Percentiles rank a stretch among this genome's conserved stretches.
Evolutionary conservation across 83 land plant genomes (phyloP).

Genomic region (Diphasiastrum complanatum): DNA sequence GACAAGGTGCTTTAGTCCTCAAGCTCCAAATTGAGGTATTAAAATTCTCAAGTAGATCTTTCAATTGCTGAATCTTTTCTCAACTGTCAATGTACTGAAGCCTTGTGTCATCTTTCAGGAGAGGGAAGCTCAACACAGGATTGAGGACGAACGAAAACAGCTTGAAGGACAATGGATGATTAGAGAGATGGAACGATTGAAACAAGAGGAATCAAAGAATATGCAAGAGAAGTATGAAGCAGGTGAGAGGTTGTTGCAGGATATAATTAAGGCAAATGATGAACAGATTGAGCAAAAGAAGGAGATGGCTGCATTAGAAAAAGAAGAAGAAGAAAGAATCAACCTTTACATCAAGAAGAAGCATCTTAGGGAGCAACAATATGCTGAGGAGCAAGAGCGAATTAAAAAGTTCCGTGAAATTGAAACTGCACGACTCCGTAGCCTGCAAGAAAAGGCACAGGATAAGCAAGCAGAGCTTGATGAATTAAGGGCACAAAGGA

Average conservation of each 20-base stretch:
- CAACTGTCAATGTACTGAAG: too few relatives aligned
- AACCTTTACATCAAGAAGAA: conserved; percentile 24
- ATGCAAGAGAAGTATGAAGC: conserved; percentile 19
- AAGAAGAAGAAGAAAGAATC: conserved; percentile 27
- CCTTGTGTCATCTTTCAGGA: conserved; percentile 20
- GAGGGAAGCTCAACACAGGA: conserved; percentile 23
- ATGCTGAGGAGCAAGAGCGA: conserved; percentile 26
- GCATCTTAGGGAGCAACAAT: conserved; percentile 25
- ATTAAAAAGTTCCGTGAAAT: conserved; percentile 25
- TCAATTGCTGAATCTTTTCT: too few relatives aligned
- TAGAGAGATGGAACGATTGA: conserved; percentile 17
- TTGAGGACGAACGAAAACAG: conserved; percentile 30
- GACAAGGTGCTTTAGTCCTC: conserved; percentile 15
- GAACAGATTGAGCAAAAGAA: conserved; percentile 13
- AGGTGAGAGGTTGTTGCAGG: conserved; percentile 19
- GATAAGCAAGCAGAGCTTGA: conserved; percentile 27
- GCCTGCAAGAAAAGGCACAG: conserved; percentile 33
- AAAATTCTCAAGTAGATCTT: not conserved
- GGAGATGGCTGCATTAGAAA: conserved; percentile 16
- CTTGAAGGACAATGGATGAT: conserved; percentile 31
- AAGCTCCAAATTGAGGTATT: conserved; percentile 30
- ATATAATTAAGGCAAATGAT: conserved; percentile 24
- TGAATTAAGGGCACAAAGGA: conserved; percentile 32
- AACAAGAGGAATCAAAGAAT: conserved; percentile 21
- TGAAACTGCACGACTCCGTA: conserved; percentile 28